These are phyloP conservation scores for Cladophialophora psammophila DNA, from an alignment of 2,329 filamentous ascomycete species.

Conservation along the genomic window DNA sequence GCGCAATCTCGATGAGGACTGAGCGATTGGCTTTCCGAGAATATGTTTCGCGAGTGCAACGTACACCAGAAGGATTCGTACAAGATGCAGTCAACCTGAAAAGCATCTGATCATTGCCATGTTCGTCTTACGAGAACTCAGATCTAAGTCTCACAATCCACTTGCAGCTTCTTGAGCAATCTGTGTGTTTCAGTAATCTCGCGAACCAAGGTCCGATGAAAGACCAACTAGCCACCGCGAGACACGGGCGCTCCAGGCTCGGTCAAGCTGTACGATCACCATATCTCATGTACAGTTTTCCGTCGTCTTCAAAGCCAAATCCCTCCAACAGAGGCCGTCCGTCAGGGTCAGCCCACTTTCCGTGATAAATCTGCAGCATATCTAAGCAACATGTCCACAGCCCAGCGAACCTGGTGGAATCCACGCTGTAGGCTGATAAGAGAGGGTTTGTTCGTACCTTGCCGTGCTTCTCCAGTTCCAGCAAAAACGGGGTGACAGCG, in stretches of 20 bases:
- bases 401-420: neutral
- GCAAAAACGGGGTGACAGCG: neutral
- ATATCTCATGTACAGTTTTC: constrained; percentile 7
- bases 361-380: constrained; percentile 1
- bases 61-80: too few species aligned
- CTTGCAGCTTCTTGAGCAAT: too few species aligned
- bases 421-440: neutral
- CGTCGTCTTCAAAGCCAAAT: neutral
- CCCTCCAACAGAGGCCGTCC: neutral
- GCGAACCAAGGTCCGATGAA: neutral
- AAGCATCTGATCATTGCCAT: too few species aligned
- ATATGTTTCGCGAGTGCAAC: neutral
- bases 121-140: too few species aligned
- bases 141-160: too few species aligned
- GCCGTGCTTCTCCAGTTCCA: neutral
- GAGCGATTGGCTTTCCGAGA: neutral
- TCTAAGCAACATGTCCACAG: neutral
- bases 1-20: too few species aligned
- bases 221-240: neutral
- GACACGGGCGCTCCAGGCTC: neutral
- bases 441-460: neutral
- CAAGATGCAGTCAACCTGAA: too few species aligned
- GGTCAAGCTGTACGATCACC: neutral
- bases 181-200: too few species aligned
- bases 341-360: constrained; percentile 1